Conservation (phyloP, 2,329 filamentous ascomycete species). For the Leptodontidium sp. region DNA sequence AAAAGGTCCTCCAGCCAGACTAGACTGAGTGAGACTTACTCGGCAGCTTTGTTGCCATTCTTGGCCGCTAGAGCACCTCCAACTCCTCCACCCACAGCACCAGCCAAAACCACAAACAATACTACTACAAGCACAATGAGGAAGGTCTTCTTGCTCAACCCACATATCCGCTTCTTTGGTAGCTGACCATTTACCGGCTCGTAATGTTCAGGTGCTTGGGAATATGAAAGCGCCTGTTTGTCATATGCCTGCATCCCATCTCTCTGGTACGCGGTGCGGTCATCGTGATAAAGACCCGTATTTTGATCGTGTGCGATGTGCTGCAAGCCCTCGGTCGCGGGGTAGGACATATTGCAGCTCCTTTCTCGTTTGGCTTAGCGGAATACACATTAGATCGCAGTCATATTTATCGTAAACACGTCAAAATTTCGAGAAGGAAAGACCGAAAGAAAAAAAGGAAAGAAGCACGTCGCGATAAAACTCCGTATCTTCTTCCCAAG, state of each 20-base stretch:
- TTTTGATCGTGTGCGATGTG: conserved; percentile 11
- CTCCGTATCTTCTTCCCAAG: neutral
- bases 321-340: conserved; percentile 6
- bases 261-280: neutral
- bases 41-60: neutral
- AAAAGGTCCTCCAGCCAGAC: neutral
- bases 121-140: neutral
- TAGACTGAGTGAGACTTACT: neutral
- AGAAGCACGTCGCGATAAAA: neutral
- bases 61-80: neutral
- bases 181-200: neutral
- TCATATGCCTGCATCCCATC: conserved; percentile 1
- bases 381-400: neutral
- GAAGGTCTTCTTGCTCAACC: neutral
- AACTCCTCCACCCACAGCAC: conserved; percentile 5
- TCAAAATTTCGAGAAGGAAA: neutral
- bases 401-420: neutral
- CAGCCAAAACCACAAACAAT: neutral
- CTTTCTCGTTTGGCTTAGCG: neutral
- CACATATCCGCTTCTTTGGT: conserved; percentile 1
- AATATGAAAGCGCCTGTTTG: conserved; percentile 5
- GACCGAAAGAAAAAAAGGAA: neutral
- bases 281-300: neutral
- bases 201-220: conserved; percentile 1
- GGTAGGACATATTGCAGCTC: conserved; percentile 8